Evolutionary conservation across 2,329 filamentous ascomycete genomes (phyloP).

Genomic region (Xylaria sp.): DNA sequence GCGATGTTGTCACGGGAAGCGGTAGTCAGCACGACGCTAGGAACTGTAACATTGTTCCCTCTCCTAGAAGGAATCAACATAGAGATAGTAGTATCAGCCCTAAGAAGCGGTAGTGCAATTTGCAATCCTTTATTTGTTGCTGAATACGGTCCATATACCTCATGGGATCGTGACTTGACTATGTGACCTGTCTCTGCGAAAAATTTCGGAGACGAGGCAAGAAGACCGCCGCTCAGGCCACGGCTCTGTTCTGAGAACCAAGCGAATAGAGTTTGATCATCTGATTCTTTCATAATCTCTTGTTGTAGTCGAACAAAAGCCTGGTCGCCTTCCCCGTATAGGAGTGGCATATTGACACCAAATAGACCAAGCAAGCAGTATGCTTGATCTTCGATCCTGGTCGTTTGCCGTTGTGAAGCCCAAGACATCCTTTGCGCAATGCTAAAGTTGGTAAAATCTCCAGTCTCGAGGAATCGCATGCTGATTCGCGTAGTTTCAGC

Average conservation of each 20-base stretch:
- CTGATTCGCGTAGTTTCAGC: slow-evolving; percentile 18
- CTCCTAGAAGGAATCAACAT: not conserved
- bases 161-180: not conserved
- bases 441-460: slow-evolving; percentile 22
- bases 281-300: slow-evolving; percentile 13
- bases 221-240: not conserved
- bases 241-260: not conserved
- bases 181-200: slow-evolving; percentile 3
- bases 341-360: slow-evolving; percentile 24
- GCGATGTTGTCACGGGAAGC: slow-evolving; percentile 11
- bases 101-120: slow-evolving; percentile 14
- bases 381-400: slow-evolving; percentile 24
- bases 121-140: slow-evolving; percentile 22
- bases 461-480: not conserved
- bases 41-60: not conserved
- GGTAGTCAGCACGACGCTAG: slow-evolving; percentile 3
- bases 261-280: slow-evolving; percentile 11
- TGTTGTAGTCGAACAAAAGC: slow-evolving; percentile 9
- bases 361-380: slow-evolving; percentile 28
- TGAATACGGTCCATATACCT: not conserved
- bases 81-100: not conserved
- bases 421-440: slow-evolving; percentile 28
- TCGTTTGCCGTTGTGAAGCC: slow-evolving; percentile 19
- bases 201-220: slow-evolving; percentile 1
- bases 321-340: slow-evolving; percentile 3